Base-by-base conservation (phyloP, 108 stramenopile species). In the Epipyxis sp. region DNA sequence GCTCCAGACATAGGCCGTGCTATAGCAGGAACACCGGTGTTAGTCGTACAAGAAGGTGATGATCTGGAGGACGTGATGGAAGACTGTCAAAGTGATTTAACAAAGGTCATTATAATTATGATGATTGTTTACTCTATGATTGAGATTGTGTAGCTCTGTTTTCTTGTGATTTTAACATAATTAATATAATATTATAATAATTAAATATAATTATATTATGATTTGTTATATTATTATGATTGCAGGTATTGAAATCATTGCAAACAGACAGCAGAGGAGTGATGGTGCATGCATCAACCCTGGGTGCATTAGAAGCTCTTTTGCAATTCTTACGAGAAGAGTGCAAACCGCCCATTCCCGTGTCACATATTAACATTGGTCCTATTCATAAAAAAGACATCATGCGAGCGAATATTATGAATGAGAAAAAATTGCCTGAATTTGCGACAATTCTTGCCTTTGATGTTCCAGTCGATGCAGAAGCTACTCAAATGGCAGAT, bases 341-440 rank as follows among this genome's bases (percentile, higher is more conserved):
- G 54, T 95, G 95, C 57, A 89, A 96, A 78, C 97, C 97, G 0
- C 98, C 98, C 6, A 95, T 98, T 77, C 97, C 97, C 44, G 97
- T 99, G 3, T 92, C 92, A 82, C 88, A 90, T 27, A 93, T 95
- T 67, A 93, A 91, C 44, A 96, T 99, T 77, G 98, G 98, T 30
- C 93, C 95, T 34, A 89, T 99, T 69, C 91, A 95, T 90, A 97
- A 96, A 87, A 93, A 93, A 79, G 95, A 97, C 86, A 94, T 99
- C 44, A 96, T 94, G 68, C 92, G 91, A 81, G 96, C 97, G 65
- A 92, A 92, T 46, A 94, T 95, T 90, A 99, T 98, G 97, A 91
- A 94, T 79, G 96, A 97, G 84, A 95, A 97, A 90, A 93, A 90
- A 16, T 85, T 86, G 20, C 85, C 92, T 40, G 96, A 97, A 81